Evolutionary conservation across 1,284 basidiomycete genomes (phyloP).

Genomic region (Schizophyllum commune): DNA sequence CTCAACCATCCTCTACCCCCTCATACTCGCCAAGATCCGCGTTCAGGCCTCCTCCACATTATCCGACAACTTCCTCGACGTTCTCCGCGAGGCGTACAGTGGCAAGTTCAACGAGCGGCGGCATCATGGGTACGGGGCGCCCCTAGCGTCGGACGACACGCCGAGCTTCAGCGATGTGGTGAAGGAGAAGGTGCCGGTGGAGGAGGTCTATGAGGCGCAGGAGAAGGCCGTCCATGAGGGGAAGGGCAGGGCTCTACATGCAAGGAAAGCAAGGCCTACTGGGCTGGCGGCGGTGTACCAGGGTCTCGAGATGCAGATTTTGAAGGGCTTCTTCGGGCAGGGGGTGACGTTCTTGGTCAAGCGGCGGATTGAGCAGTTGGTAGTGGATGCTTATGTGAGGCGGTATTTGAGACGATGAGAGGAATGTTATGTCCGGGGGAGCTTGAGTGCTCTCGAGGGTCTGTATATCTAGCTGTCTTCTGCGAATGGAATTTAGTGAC

Average conservation of each 20-base stretch:
- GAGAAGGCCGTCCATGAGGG: slow-evolving; percentile 11
- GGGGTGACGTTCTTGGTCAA: slow-evolving; percentile 52
- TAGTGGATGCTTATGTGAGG: neutral
- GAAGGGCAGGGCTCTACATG: too few relatives aligned
- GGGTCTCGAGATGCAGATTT: slow-evolving; percentile 42
- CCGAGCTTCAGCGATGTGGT: neutral
- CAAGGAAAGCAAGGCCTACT: slow-evolving; percentile 13
- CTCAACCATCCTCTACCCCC: slow-evolving; percentile 40
- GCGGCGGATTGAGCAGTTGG: slow-evolving; percentile 26
- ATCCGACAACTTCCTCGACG: slow-evolving; percentile 15
- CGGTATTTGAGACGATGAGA: neutral
- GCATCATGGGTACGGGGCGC: neutral
- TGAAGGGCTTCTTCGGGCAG: slow-evolving; percentile 49
- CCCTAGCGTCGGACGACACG: neutral
- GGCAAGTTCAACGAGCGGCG: slow-evolving; percentile 3
- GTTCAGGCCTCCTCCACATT: slow-evolving; percentile 31
- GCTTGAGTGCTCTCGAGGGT: too few relatives aligned
- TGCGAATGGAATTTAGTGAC: too few relatives aligned
- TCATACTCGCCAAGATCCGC: slow-evolving; percentile 51
- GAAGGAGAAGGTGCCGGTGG: neutral
- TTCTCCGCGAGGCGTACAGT: slow-evolving; percentile 25
- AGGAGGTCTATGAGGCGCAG: slow-evolving; percentile 11
- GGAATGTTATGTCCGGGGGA: too few relatives aligned
- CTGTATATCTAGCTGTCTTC: too few relatives aligned
- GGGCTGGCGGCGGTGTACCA: slow-evolving; percentile 40